Evolutionary conservation across 768 basidiomycete genomes (phyloP), one percentile per base, ranked within the genome.

Genomic region (Mrakia gelida): DNA sequence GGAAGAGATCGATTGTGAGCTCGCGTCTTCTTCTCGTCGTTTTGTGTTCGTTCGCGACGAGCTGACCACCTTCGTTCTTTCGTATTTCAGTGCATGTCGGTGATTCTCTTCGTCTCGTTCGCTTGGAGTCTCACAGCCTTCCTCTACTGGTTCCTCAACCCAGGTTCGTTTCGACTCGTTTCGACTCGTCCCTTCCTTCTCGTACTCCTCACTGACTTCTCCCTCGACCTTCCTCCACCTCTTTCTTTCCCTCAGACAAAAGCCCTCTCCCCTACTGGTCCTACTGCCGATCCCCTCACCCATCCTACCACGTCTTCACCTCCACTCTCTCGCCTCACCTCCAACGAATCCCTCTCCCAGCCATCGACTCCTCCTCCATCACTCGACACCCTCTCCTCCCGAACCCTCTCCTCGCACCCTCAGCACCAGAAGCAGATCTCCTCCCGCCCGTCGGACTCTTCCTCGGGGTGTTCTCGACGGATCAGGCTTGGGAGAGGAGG

Each of bases 191-290:
- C 49, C 45, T 49, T n/a, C 32, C 34, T 32, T 32, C 65, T 9
- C 32, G 34, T 28, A 45, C 10, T 9, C 5, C 45, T 45, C 45
- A 2, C 45, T 45, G 38, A 38, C 45, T 10, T 45, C 11, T 45
- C 2, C 45, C 45, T 45, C 45, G 2, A 11, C 45, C 15, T 45
- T 15, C 45, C 45, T 45, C 45, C 11, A 10, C 15, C 45, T 45
- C 45, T 45, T 45, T 30, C 45, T 28, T 23, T 6, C n/a, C 18
- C 41, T 8, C 65, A 77, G 96, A 98, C 88, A 98, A 97, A 84
- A 91, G 92, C 73, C 92, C 94, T 30, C 86, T 97, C 10, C 95
- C 95, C 67, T 98, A 95, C 95, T 90, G 94, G 81, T 90, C 91
- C 30, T 97, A 96, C 83, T 98, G 96, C 85, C 89, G 82, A n/a